Evolutionary conservation across 2,329 filamentous ascomycete species (phyloP), one percentile per base, ranked within the genome.

Genomic region (Colletotrichum neosansevieriae): DNA sequence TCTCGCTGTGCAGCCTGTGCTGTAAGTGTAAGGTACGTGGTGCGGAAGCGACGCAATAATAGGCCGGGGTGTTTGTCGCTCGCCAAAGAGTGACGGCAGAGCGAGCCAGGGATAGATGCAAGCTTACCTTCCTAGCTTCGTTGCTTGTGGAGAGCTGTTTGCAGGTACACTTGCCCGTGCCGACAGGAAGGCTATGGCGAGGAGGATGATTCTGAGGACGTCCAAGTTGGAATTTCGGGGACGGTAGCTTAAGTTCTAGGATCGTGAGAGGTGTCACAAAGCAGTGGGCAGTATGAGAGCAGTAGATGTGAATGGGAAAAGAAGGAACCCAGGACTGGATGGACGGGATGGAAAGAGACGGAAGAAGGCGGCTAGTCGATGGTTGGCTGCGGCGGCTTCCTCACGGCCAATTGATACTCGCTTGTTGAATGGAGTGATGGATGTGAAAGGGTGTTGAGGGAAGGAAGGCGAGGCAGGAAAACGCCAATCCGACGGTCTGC

Each of bases 271-370:
- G 53, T 49, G 45, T 40, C 24, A 40, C 60, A 47, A 47, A 19
- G 34, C 13, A 32, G 45, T 42, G 47, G 54, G 44, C 60, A 19
- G 24, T 53, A 24, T 21, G 24, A 36, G 19, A 45, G 47, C 45
- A n/a, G 49, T 6, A 17, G 10, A 6, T 21, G 19, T 29, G 12
- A 36, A 42, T 29, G 15, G 36, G 9, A 19, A 36, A 24, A 29
- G 44, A 38, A 42, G 15, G n/a, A 60, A 56, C 24, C 17, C 9
- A 32, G 21, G 13, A 6, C 21, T 38, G 6, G 40, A 38, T 24
- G 51, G 34, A 12, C 15, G 44, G 38, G 34, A 56, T 64, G 61
- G 62, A 45, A 65, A 60, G 66, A 60, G 56, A 59, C 61, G 66
- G 61, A 60, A 60, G 54, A 45, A 24, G 40, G 47, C 61, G 61